These are phyloP conservation scores for Boletus sensibilis DNA, from an alignment of 768 basidiomycete genomes.

Conservation along the genomic window DNA sequence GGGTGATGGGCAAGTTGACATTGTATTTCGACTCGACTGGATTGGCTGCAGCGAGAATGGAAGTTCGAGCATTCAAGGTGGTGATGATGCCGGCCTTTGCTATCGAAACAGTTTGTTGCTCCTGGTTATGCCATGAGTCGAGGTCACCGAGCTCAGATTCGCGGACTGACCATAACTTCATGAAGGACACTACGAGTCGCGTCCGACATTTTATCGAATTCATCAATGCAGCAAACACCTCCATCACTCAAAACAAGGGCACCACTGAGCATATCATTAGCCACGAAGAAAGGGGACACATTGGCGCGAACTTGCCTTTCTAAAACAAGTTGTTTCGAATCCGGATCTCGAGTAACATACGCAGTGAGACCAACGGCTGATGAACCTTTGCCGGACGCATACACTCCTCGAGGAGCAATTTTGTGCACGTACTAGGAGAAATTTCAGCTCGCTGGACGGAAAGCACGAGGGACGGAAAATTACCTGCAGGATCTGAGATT, in stretches of 20 bases:
- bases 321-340: constrained; percentile 95
- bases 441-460: background rate
- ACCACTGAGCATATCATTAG: constrained; percentile 51
- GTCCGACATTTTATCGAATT: constrained; percentile 99
- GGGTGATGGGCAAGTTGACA: constrained; percentile 84
- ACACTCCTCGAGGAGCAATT: constrained; percentile 96
- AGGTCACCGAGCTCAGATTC: background rate
- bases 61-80: constrained; percentile 96
- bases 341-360: constrained; percentile 96
- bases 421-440: constrained; percentile 88
- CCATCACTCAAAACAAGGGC: constrained; percentile 94
- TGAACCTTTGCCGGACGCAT: constrained; percentile 96
- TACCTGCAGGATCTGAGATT: constrained; percentile 92
- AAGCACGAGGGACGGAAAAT: constrained; percentile 15
- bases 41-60: constrained; percentile 96
- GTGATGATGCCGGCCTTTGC: constrained; percentile 99
- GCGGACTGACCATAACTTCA: constrained; percentile 85
- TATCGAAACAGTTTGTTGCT: constrained; percentile 99
- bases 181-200: constrained; percentile 96
- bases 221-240: constrained; percentile 97
- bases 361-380: constrained; percentile 98
- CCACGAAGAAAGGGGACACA: background rate
- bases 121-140: constrained; percentile 46
- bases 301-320: constrained; percentile 65
- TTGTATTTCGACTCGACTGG: constrained; percentile 97